These are phyloP conservation scores for Metschnikowia amazonensis DNA, from an alignment of 805 yeast species.

Conservation along the genomic window DNA sequence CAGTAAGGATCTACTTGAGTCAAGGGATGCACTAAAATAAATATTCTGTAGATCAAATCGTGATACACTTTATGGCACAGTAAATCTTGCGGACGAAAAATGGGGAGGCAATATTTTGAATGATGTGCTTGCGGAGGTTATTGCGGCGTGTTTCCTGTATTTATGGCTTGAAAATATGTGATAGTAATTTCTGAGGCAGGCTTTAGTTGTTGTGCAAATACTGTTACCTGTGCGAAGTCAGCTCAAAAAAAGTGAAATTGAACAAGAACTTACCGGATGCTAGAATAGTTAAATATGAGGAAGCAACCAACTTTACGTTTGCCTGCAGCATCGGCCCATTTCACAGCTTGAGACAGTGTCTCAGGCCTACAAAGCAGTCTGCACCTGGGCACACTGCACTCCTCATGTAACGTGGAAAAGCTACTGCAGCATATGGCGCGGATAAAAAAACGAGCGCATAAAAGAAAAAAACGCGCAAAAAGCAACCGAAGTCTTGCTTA, in stretches of 20 bases:
- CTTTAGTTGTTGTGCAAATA: neutral
- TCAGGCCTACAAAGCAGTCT: neutral
- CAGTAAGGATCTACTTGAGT: neutral
- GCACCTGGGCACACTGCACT: slow-evolving; percentile 1
- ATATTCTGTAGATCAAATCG: neutral
- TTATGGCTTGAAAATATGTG: neutral
- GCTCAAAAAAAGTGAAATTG: neutral
- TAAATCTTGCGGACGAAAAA: neutral
- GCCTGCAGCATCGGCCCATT: neutral
- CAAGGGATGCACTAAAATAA: neutral
- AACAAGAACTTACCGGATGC: neutral
- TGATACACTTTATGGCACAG: neutral
- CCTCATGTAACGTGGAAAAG: neutral
- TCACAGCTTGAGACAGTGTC: slow-evolving; percentile 1
- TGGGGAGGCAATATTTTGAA: neutral
- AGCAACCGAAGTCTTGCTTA: neutral
- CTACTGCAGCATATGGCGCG: neutral
- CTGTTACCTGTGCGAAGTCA: neutral
- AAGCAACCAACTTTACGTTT: neutral
- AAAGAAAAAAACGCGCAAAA: slow-evolving; percentile 1
- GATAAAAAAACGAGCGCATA: neutral
- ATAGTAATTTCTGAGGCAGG: neutral
- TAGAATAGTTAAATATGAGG: neutral
- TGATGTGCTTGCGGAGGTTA: neutral
- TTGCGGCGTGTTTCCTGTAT: slow-evolving; percentile 5